Percentiles rank a stretch among this genome's conserved stretches.
These are phyloP conservation scores for Filobasidium floriforme DNA, from an alignment of 768 basidiomycete species.

Conservation along the genomic window DNA sequence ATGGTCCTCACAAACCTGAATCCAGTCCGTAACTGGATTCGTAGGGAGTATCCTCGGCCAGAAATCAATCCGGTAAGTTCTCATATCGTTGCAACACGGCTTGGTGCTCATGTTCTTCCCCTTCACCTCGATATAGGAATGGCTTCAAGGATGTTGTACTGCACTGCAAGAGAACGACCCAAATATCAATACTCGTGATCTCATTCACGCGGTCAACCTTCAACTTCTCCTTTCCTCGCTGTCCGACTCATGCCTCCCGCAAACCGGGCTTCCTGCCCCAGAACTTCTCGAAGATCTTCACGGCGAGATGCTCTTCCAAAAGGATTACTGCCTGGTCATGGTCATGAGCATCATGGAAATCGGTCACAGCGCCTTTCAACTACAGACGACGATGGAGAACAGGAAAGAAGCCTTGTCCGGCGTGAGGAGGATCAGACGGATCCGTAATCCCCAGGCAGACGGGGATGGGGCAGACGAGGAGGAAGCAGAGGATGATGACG, in stretches of 20 bases:
- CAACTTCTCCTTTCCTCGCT: conserved; percentile 32
- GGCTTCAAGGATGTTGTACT: conserved; percentile 7
- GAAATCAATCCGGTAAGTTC: conserved; percentile 18
- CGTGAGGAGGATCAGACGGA: conserved; percentile 33
- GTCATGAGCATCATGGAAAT: conserved; percentile 73
- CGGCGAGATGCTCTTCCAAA: conserved; percentile 24
- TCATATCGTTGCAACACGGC: background rate
- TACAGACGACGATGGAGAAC: conserved; percentile 59
- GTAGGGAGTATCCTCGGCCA: conserved; percentile 19
- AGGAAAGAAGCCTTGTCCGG: conserved; percentile 52
- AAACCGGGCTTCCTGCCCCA: conserved; percentile 19
- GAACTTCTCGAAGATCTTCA: conserved; percentile 29
- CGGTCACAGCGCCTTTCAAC: conserved; percentile 69
- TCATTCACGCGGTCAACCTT: conserved; percentile 18
- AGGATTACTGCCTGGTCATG: conserved; percentile 54
- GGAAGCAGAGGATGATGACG: conserved; percentile 49
- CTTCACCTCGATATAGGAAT: conserved; percentile 12
- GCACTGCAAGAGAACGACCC: conserved; percentile 14
- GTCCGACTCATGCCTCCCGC: conserved; percentile 30
- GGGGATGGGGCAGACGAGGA: conserved; percentile 27
- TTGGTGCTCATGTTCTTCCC: too few species aligned
- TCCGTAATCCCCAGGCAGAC: conserved; percentile 25
- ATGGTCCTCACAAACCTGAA: conserved; percentile 15
- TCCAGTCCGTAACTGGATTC: conserved; percentile 20
- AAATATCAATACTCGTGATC: conserved; percentile 5